Evolutionary conservation across 2,329 filamentous ascomycete species (phyloP).

Genomic region (Chrysoporthe cubensis): DNA sequence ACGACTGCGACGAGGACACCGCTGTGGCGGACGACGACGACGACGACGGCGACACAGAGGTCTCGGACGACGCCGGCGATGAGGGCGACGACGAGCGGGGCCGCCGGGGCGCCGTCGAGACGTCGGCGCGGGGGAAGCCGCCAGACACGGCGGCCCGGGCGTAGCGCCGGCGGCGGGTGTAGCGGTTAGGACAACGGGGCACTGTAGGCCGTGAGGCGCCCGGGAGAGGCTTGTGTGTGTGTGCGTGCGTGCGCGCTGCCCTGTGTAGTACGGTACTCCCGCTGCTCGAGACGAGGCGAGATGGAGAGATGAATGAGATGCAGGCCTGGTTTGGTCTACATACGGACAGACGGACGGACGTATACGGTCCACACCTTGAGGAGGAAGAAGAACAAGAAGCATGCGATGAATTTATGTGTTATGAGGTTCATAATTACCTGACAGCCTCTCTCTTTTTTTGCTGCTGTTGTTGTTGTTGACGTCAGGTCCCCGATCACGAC

Average conservation of each 20-base stretch:
- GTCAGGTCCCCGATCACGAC: too few species aligned
- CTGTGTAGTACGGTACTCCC: too few species aligned
- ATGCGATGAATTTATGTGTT: constrained; percentile 24
- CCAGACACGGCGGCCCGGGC: constrained; percentile 6
- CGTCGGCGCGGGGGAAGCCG: constrained; percentile 10
- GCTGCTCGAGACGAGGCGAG: not conserved
- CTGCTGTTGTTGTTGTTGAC: not conserved
- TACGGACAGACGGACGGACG: not conserved
- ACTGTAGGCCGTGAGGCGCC: too few species aligned
- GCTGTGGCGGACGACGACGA: constrained; percentile 38
- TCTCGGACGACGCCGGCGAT: not conserved
- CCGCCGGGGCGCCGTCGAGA: not conserved
- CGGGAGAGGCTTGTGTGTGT: too few species aligned
- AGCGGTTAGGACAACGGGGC: too few species aligned
- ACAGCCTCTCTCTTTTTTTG: not conserved
- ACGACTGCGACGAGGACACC: constrained; percentile 40
- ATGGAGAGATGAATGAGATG: not conserved
- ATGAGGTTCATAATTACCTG: constrained; percentile 6
- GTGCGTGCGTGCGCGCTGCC: too few species aligned
- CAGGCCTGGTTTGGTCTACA: not conserved
- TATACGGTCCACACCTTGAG: constrained; percentile 4
- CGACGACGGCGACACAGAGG: constrained; percentile 29
- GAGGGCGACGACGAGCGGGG: not conserved
- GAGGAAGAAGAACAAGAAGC: constrained; percentile 1
- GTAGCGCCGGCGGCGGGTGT: not conserved